Evolutionary conservation across 1,139 yeast species (phyloP).

Genomic region (Nematodospora anomalae): DNA sequence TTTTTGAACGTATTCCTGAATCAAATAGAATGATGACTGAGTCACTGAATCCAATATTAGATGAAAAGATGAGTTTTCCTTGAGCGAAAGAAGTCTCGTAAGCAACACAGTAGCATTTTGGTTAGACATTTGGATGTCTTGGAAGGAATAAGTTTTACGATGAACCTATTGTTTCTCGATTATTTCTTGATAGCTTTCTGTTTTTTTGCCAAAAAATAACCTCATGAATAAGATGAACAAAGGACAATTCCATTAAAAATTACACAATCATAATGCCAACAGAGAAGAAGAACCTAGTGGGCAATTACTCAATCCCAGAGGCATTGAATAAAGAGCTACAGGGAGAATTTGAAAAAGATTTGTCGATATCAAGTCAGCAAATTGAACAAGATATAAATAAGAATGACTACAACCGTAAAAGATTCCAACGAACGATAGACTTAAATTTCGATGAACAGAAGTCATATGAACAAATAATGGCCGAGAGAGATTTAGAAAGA

Average conservation of each 20-base stretch:
- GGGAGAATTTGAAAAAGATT: conserved; percentile 25
- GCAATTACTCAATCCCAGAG: conserved; percentile 35
- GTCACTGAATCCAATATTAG: conserved; percentile 66
- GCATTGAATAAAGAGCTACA: conserved; percentile 26
- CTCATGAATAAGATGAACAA: not conserved
- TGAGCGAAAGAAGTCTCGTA: conserved; percentile 61
- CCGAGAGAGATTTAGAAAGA: conserved; percentile 30
- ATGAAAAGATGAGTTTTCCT: conserved; percentile 73
- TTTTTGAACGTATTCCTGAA: conserved; percentile 56
- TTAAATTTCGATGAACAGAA: conserved; percentile 22
- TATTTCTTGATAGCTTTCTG: not conserved
- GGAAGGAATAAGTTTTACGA: not conserved
- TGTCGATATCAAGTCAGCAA: conserved; percentile 19
- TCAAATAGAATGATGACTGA: conserved; percentile 61
- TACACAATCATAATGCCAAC: conserved; percentile 6
- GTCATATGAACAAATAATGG: conserved; percentile 40
- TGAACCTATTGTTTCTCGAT: not conserved
- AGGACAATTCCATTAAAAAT: not conserved
- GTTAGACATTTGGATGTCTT: conserved; percentile 29
- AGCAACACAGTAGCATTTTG: conserved; percentile 61
- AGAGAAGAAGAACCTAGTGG: conserved; percentile 23
- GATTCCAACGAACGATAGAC: conserved; percentile 26
- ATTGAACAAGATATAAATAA: conserved; percentile 21
- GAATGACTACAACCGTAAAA: conserved; percentile 23
- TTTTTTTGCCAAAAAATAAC: not conserved